Evolutionary conservation across 495 filamentous ascomycete genomes (phyloP).

Genomic region (Immersiella caudata): DNA sequence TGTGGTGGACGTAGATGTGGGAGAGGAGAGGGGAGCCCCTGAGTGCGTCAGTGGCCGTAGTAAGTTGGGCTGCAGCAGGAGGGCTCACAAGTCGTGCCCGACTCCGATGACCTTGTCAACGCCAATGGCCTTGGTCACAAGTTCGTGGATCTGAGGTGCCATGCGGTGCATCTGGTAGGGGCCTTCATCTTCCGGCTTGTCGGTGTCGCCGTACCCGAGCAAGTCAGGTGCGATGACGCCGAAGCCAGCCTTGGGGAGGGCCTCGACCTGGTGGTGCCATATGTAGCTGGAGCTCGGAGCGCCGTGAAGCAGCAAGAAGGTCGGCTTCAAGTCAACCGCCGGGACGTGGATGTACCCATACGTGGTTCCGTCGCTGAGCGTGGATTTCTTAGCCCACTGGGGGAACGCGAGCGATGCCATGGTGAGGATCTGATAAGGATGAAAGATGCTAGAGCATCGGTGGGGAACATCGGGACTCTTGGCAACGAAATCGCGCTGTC

Average conservation of each 20-base stretch:
- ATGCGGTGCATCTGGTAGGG: constrained; percentile 42
- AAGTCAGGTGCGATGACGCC: constrained; percentile 53
- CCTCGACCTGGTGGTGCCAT: constrained; percentile 48
- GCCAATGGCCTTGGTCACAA: constrained; percentile 33
- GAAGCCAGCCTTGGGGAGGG: constrained; percentile 41
- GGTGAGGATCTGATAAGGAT: not conserved
- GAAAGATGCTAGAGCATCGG: too few species aligned
- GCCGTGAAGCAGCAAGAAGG: constrained; percentile 50
- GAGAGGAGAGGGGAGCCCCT: constrained; percentile 29
- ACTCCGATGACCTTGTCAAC: constrained; percentile 31
- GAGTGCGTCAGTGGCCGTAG: not conserved
- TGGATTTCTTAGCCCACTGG: constrained; percentile 18
- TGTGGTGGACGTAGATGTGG: constrained; percentile 21
- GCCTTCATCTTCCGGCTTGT: constrained; percentile 38
- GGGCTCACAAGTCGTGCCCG: constrained; percentile 34
- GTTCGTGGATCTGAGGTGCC: constrained; percentile 41
- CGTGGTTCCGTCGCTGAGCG: constrained; percentile 29
- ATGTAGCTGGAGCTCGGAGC: constrained; percentile 48
- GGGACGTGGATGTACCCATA: constrained; percentile 42
- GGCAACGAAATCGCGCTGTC: too few species aligned
- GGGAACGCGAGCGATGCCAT: constrained; percentile 25
- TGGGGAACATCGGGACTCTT: too few species aligned
- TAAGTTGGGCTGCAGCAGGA: too few species aligned
- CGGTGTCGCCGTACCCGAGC: constrained; percentile 53
- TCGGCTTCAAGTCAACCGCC: constrained; percentile 27